Percentiles rank a stretch among this genome's conserved stretches.
These are phyloP conservation scores for Cryptococcus sp. DNA, from an alignment of 1,284 basidiomycete species.

Conservation along the genomic window DNA sequence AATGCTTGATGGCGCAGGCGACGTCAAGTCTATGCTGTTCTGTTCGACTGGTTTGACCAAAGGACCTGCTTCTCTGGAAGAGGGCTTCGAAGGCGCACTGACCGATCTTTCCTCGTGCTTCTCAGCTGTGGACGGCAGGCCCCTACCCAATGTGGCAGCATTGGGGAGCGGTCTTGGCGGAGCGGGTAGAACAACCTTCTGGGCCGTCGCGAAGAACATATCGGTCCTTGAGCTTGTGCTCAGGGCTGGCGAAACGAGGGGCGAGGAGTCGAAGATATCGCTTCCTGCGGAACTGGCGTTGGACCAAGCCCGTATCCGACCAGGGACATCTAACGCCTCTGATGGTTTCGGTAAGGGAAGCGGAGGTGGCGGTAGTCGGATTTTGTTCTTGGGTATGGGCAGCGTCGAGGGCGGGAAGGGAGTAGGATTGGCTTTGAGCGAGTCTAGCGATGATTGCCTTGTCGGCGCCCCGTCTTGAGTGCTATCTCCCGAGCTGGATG, in stretches of 20 bases:
- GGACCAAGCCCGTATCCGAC: slow-evolving; percentile 12
- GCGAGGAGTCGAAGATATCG: neutral
- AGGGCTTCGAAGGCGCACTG: slow-evolving; percentile 10
- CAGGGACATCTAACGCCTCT: slow-evolving; percentile 5
- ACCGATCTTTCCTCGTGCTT: slow-evolving; percentile 19
- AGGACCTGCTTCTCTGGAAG: neutral
- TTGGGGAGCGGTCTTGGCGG: slow-evolving; percentile 35
- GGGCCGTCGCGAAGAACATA: slow-evolving; percentile 40
- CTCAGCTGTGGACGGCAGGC: slow-evolving; percentile 8
- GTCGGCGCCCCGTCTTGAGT: neutral
- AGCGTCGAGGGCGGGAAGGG: slow-evolving; percentile 8
- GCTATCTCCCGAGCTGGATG: too few relatives aligned
- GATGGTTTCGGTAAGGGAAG: neutral
- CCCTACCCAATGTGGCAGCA: slow-evolving; percentile 18
- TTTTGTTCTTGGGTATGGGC: neutral
- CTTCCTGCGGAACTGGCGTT: slow-evolving; percentile 10
- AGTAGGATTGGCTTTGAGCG: slow-evolving; percentile 17
- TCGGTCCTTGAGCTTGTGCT: slow-evolving; percentile 45
- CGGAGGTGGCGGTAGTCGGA: neutral
- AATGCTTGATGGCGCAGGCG: slow-evolving; percentile 12
- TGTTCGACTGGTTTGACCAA: neutral
- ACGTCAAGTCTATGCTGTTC: slow-evolving; percentile 18
- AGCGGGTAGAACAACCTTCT: slow-evolving; percentile 29
- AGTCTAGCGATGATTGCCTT: slow-evolving; percentile 12
- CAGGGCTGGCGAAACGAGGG: slow-evolving; percentile 31